Evolutionary conservation across 2,329 filamentous ascomycete genomes (phyloP).

Genomic region (Penicillium rolfsii): DNA sequence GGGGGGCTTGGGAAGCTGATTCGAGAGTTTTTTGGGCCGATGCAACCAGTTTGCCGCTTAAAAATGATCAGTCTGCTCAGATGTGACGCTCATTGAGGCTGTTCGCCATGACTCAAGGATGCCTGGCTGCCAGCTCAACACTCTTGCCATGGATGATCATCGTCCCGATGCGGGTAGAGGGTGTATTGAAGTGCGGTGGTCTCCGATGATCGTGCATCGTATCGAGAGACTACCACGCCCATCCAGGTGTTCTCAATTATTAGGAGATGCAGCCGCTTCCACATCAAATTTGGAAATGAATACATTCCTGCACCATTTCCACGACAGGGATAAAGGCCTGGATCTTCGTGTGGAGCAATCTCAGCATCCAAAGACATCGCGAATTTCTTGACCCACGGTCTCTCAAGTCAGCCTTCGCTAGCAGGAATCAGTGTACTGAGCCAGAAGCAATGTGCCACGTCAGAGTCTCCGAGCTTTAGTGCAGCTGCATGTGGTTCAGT

Average conservation of each 20-base stretch:
- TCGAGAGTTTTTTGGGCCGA: conserved; percentile 25
- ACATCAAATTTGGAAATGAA: conserved; percentile 12
- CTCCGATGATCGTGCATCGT: conserved; percentile 30
- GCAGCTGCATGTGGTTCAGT: conserved; percentile 43
- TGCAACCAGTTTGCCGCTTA: conserved; percentile 23
- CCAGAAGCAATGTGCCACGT: conserved; percentile 47
- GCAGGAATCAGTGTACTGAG: conserved; percentile 30
- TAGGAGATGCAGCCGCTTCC: conserved; percentile 21
- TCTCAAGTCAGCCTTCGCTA: conserved; percentile 30
- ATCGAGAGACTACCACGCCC: conserved; percentile 13
- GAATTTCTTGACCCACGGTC: conserved; percentile 28
- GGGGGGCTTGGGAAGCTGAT: conserved; percentile 34
- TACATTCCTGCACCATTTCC: conserved; percentile 16
- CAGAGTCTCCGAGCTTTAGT: conserved; percentile 45
- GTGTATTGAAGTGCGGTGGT: conserved; percentile 24
- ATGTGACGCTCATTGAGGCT: conserved; percentile 26
- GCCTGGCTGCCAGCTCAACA: conserved; percentile 38
- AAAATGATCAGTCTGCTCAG: conserved; percentile 27
- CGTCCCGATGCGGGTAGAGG: conserved; percentile 21
- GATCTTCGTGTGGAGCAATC: conserved; percentile 17
- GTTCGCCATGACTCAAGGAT: conserved; percentile 27
- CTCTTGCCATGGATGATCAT: conserved; percentile 33
- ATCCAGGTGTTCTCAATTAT: conserved; percentile 3
- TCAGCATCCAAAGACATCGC: conserved; percentile 23
- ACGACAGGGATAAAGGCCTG: conserved; percentile 19